These are phyloP conservation scores for Taphrina wiesneri DNA, from an alignment of 1,139 yeast genomes.

Conservation along the genomic window DNA sequence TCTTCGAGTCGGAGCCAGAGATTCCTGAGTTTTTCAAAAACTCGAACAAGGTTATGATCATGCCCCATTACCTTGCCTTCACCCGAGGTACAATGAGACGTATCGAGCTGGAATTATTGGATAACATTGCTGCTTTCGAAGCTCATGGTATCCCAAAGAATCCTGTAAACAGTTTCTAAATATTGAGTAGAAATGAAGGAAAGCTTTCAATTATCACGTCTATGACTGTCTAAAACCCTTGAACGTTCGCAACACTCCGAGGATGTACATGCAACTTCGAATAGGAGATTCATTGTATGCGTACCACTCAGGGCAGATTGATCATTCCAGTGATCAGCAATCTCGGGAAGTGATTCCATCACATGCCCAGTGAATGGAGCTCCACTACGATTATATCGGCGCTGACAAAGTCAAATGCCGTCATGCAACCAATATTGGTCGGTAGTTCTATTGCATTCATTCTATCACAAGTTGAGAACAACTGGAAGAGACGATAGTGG, in stretches of 20 bases:
- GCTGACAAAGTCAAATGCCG: constrained; percentile 7
- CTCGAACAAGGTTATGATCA: constrained; percentile 53
- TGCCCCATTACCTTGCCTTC: constrained; percentile 81
- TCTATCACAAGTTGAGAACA: no score
- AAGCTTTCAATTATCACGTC: no score
- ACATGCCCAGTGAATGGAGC: no score
- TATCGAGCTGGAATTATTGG: constrained; percentile 60
- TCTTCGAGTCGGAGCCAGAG: constrained; percentile 73
- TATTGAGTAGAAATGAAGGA: no score
- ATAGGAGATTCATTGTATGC: no score
- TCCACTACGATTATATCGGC: background rate
- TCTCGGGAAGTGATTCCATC: no score
- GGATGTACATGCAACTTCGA: no score
- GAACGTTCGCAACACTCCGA: no score
- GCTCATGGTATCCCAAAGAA: background rate
- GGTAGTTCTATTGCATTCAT: no score
- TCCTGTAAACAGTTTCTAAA: constrained; percentile 1
- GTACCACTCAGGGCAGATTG: no score
- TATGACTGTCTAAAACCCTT: no score
- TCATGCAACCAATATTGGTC: background rate
- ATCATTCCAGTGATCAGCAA: background rate
- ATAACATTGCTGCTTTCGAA: constrained; percentile 43
- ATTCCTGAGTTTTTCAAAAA: constrained; percentile 46
- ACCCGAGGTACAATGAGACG: constrained; percentile 57
- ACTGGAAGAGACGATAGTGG: no score